Evolutionary conservation across 768 basidiomycete genomes (phyloP).

Genomic region (Xerocomus potaroensis): DNA sequence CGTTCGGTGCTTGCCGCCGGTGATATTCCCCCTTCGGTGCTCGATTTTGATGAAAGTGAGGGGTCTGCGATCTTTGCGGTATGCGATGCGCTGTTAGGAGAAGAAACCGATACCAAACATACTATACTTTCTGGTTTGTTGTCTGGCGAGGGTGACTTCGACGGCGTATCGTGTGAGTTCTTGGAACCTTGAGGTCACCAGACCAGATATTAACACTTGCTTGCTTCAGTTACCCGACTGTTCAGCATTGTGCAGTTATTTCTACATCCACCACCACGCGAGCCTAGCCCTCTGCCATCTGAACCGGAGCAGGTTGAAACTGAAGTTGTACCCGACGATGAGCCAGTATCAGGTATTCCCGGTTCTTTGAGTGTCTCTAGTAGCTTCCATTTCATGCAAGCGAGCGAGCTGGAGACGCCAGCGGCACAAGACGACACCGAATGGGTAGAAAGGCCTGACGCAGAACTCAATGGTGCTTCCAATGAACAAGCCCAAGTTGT

Average conservation of each 20-base stretch:
- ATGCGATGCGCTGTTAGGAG: constrained; percentile 52
- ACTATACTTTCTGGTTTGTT: constrained; percentile 53
- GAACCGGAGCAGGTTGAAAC: constrained; percentile 26
- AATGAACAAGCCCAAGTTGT: constrained; percentile 16
- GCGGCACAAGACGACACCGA: constrained; percentile 51
- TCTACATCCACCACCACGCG: constrained; percentile 47
- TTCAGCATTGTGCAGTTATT: constrained; percentile 52
- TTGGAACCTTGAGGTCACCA: not conserved
- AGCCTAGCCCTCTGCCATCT: constrained; percentile 31
- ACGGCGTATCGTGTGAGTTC: constrained; percentile 62
- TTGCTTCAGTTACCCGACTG: constrained; percentile 54
- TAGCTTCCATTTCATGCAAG: constrained; percentile 79
- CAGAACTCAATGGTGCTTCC: constrained; percentile 13
- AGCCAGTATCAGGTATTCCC: constrained; percentile 41
- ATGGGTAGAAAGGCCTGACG: constrained; percentile 51
- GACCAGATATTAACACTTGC: not conserved
- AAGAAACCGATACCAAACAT: constrained; percentile 48
- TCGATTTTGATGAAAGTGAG: constrained; percentile 50
- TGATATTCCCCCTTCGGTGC: constrained; percentile 37
- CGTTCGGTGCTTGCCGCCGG: constrained; percentile 46
- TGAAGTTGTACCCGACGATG: constrained; percentile 25
- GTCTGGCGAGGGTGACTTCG: constrained; percentile 52
- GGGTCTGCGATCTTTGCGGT: constrained; percentile 49
- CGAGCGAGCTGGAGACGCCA: constrained; percentile 65
- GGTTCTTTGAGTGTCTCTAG: constrained; percentile 37